Evolutionary conservation across 495 filamentous ascomycete genomes (phyloP), one percentile per base, ranked within the genome.

Genomic region (Sordaria brevicollis): DNA sequence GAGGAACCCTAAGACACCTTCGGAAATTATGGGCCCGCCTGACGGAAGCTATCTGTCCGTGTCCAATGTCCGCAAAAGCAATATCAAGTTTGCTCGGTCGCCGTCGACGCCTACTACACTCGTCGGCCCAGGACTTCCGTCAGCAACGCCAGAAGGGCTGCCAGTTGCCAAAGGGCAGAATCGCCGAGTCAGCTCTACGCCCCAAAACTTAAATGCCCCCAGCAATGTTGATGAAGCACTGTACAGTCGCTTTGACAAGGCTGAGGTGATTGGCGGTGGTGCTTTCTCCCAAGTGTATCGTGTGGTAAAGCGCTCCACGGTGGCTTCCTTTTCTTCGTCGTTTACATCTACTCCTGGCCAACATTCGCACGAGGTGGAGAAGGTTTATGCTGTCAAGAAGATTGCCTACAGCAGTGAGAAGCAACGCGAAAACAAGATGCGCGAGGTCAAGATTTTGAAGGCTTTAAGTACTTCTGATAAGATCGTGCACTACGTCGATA

Each of bases 221-320:
- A 81, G 88, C 29, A 92, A 95, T 74, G 79, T 92, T 35, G 93
- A 97, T 71, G 83, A 86, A 7, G 83, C 82, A 36, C 78, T 97
- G 62, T 87, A 85, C 8, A 82, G 86, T 2, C 86, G 90, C 39
- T 99, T 99, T 76, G 87, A 89, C 25, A 89, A 87, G 57, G 88
- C 93, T 10, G 90, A 93, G 68, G 79, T 90, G 17, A 84, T 93
- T 70, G 94, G 94, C 36, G 91, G 87, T 62, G 95, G 95, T 39
- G 94, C 97, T 74, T 98, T 97, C 78, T 97, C 95, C 0, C 85
- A 90, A 71, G 95, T 99, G 11, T 99, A 92, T 79, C 89, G 90
- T 31, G 95, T 97, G 21, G 84, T 86, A 15, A 77, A 78, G 13
- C 43, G 71, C 33, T 72, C 78, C 65, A 71, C 79, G 17, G 71